Percentiles rank a stretch among this genome's conserved stretches.
Conservation (phyloP, 768 basidiomycete species). For the Boletus fagicola region DNA sequence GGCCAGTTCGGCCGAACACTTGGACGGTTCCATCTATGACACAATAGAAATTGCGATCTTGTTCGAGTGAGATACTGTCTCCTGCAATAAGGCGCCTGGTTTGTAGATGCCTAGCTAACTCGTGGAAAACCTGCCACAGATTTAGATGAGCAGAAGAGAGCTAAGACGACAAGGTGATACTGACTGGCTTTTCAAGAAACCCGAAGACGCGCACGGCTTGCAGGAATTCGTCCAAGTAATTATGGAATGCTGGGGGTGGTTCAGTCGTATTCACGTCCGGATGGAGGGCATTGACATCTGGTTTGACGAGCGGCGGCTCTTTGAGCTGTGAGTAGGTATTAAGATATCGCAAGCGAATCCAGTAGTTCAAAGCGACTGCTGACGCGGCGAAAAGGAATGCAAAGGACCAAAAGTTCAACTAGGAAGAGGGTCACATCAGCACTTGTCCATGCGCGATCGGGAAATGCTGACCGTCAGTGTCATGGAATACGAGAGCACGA, state of each 20-base stretch:
- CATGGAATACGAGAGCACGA: slow-evolving; percentile 81
- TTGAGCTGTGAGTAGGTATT: slow-evolving; percentile 74
- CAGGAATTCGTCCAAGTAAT: slow-evolving; percentile 95
- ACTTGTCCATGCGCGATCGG: background rate
- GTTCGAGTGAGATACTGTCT: slow-evolving; percentile 86
- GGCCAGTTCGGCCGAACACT: slow-evolving; percentile 76
- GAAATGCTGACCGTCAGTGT: slow-evolving; percentile 67
- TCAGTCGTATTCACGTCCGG: slow-evolving; percentile 85
- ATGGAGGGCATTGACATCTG: slow-evolving; percentile 83
- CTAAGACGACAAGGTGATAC: slow-evolving; percentile 20
- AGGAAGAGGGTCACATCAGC: slow-evolving; percentile 14
- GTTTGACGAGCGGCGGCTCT: slow-evolving; percentile 78
- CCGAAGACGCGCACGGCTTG: slow-evolving; percentile 97
- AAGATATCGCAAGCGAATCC: slow-evolving; percentile 79
- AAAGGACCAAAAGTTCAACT: slow-evolving; percentile 93
- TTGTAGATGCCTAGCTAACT: slow-evolving; percentile 93
- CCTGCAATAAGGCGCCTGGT: slow-evolving; percentile 95
- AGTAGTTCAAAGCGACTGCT: slow-evolving; percentile 70
- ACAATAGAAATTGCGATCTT: slow-evolving; percentile 96
- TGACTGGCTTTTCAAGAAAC: slow-evolving; percentile 92
- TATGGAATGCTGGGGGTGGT: slow-evolving; percentile 79
- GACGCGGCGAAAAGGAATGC: slow-evolving; percentile 71
- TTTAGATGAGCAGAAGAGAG: background rate
- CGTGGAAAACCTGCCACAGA: slow-evolving; percentile 79
- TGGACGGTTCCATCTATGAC: slow-evolving; percentile 98